These are phyloP conservation scores for Candida dendrica DNA, from an alignment of 805 yeast genomes.

Conservation along the genomic window DNA sequence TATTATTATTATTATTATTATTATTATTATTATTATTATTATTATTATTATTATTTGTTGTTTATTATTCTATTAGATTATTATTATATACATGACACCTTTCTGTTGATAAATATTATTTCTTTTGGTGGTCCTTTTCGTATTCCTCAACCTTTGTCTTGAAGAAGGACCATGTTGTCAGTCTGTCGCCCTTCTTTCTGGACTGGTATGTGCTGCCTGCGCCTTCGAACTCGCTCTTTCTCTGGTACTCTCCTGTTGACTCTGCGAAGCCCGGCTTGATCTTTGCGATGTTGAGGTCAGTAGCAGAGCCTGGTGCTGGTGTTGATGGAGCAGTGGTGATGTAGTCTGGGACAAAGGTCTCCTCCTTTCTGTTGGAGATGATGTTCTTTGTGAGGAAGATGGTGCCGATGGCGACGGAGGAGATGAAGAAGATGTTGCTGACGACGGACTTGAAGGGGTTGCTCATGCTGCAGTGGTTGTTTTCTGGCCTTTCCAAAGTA, in stretches of 20 bases:
- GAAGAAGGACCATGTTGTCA: slow-evolving; percentile 15
- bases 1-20: too few species aligned
- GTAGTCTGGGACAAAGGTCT: slow-evolving; percentile 26
- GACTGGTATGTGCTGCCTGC: slow-evolving; percentile 52
- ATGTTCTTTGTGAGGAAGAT: slow-evolving; percentile 21
- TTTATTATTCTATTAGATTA: too few species aligned
- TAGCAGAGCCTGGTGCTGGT: slow-evolving; percentile 1
- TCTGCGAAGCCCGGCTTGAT: slow-evolving; percentile 52
- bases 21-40: too few species aligned
- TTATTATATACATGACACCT: too few species aligned
- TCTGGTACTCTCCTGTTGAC: slow-evolving; percentile 25
- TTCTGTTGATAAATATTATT: background rate
- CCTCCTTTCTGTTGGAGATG: slow-evolving; percentile 28
- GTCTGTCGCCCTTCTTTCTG: slow-evolving; percentile 50
- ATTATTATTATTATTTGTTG: too few species aligned
- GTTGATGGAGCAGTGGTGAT: slow-evolving; percentile 7
- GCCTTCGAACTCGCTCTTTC: slow-evolving; percentile 65
- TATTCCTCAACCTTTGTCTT: background rate
- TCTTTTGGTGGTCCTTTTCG: background rate
- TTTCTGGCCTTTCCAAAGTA: too few species aligned
- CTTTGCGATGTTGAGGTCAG: slow-evolving; percentile 23
- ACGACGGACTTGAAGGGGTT: slow-evolving; percentile 12
- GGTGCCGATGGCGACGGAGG: slow-evolving; percentile 20
- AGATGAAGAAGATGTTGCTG: slow-evolving; percentile 16
- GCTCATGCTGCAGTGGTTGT: slow-evolving; percentile 2